Evolutionary conservation across 225 moss, liverwort and hornwort species (phyloP).

Genomic region (Physcomitrellopsis africana): DNA sequence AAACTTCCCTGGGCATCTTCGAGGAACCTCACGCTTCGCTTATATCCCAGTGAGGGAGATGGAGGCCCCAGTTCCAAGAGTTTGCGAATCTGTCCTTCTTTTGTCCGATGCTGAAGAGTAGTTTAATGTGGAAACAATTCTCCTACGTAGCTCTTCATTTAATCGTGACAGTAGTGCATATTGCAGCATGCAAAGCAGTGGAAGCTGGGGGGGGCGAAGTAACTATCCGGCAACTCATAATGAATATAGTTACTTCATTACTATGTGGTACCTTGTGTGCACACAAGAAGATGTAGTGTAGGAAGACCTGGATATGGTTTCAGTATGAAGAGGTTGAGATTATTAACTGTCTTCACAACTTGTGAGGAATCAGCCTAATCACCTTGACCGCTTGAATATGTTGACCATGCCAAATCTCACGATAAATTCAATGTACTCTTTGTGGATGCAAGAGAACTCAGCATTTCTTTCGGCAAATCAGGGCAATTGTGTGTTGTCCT

Average conservation of each 20-base stretch:
- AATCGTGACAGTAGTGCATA: not conserved
- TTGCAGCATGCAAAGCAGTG: not conserved
- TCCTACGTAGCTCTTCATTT: not conserved
- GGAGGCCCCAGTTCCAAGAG: not conserved
- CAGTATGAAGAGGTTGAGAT: too few relatives aligned
- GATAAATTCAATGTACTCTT: too few relatives aligned
- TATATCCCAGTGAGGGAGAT: not conserved
- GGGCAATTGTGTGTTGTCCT: too few relatives aligned
- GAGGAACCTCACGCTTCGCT: not conserved
- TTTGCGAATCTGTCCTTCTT: not conserved
- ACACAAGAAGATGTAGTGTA: not conserved
- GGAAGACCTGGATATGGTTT: too few relatives aligned
- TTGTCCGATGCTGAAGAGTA: not conserved
- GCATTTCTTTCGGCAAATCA: too few relatives aligned
- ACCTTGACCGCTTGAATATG: too few relatives aligned
- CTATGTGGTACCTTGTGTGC: not conserved
- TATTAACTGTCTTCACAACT: too few relatives aligned
- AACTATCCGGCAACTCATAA: not conserved
- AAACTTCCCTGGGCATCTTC: constrained; percentile 6
- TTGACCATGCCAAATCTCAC: too few relatives aligned
- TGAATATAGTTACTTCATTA: not conserved
- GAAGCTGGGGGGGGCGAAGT: not conserved
- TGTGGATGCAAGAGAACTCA: too few relatives aligned
- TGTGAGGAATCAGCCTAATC: too few relatives aligned
- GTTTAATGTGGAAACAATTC: not conserved